phyloP scores from a whole-genome alignment of 1,284 basidiomycete genomes.

The Xanthoconium separans region DNA sequence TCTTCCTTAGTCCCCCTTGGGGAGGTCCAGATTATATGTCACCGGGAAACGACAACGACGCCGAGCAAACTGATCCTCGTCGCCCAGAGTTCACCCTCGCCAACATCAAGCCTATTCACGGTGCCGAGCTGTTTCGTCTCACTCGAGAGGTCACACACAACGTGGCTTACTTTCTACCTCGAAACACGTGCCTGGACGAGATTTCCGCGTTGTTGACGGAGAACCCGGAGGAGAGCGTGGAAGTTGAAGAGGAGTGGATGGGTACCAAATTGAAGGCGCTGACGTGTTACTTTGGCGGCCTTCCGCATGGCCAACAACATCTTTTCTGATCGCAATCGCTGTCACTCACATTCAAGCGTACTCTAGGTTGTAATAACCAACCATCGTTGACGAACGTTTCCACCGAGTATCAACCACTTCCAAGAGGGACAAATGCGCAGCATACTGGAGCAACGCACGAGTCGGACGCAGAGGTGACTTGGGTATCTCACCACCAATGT shows the following conservation, averaged over 20 bases:
- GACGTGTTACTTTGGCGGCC: slow-evolving; percentile 80
- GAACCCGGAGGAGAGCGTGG: slow-evolving; percentile 51
- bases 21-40: slow-evolving; percentile 77
- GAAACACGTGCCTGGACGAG: slow-evolving; percentile 78
- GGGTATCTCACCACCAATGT: no score
- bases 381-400: background rate
- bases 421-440: no score
- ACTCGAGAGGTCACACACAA: slow-evolving; percentile 72
- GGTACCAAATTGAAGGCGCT: slow-evolving; percentile 80
- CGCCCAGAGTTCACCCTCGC: slow-evolving; percentile 69
- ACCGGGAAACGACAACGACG: slow-evolving; percentile 25
- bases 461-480: no score
- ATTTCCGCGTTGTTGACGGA: slow-evolving; percentile 54
- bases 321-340: slow-evolving; percentile 40
- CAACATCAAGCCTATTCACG: slow-evolving; percentile 77
- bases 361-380: background rate
- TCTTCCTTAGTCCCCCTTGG: slow-evolving; percentile 94
- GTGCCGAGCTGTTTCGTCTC: slow-evolving; percentile 76
- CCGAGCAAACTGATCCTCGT: slow-evolving; percentile 12
- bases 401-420: background rate
- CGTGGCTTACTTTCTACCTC: slow-evolving; percentile 88
- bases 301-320: slow-evolving; percentile 62
- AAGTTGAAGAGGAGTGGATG: slow-evolving; percentile 91
- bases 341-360: no score
- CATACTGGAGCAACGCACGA: no score